Conservation (phyloP, 2,329 filamentous ascomycete species). For the Fusarium pseudograminearum region DNA sequence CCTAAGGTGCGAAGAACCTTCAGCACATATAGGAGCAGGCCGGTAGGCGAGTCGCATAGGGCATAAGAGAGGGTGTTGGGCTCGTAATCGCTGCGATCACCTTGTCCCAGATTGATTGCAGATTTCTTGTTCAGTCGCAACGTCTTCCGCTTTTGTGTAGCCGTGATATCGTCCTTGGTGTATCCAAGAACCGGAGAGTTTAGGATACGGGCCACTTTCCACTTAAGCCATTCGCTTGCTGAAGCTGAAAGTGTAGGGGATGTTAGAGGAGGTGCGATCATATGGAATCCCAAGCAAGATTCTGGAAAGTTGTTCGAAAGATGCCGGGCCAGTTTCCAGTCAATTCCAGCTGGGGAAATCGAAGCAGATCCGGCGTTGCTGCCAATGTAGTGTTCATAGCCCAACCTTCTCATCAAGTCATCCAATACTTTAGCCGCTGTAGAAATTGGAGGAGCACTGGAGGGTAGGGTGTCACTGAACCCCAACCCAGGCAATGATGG, state of each 20-base stretch:
- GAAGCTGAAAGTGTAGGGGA: conserved; percentile 60
- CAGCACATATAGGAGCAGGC: conserved; percentile 67
- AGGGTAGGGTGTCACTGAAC: conserved; percentile 72
- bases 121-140: conserved; percentile 22
- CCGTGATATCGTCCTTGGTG: conserved; percentile 62
- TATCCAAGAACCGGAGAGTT: conserved; percentile 68
- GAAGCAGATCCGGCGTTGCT: conserved; percentile 65
- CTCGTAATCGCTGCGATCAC: conserved; percentile 53
- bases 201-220: conserved; percentile 65
- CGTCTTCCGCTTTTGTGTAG: conserved; percentile 50
- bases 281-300: conserved; percentile 70
- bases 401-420: conserved; percentile 69
- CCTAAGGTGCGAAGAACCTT: conserved; percentile 59
- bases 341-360: conserved; percentile 61
- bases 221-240: conserved; percentile 66
- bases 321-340: conserved; percentile 62
- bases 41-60: conserved; percentile 71
- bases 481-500: conserved; percentile 75
- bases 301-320: conserved; percentile 62
- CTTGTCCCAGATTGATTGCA: conserved; percentile 46
- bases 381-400: conserved; percentile 69
- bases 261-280: conserved; percentile 68
- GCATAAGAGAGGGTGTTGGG: conserved; percentile 70
- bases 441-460: conserved; percentile 61
- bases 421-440: conserved; percentile 68